Percentiles rank a stretch among this genome's conserved stretches.
phyloP scores from a whole-genome alignment of 1,139 yeast genomes.

The Debaryomyces subglobosus region DNA sequence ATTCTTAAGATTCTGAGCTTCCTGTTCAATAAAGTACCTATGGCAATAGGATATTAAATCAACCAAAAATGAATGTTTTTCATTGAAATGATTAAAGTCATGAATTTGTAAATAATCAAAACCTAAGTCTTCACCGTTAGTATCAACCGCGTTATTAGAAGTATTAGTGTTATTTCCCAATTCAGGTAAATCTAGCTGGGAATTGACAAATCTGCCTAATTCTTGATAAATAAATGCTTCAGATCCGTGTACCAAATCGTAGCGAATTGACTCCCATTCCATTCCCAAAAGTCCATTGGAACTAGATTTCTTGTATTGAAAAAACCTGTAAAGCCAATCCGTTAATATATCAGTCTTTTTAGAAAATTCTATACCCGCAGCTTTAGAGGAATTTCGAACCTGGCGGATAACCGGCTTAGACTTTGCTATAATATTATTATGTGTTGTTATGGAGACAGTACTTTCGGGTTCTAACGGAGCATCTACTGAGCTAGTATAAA shows the following conservation, averaged over 20 bases:
- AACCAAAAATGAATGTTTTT: conserved; percentile 31
- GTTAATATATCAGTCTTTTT: conserved; percentile 31
- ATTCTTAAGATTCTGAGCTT: not conserved
- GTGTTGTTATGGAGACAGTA: conserved; percentile 23
- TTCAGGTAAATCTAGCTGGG: conserved; percentile 4
- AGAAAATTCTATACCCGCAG: conserved; percentile 34
- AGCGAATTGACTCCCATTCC: conserved; percentile 51
- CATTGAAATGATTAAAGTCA: conserved; percentile 40
- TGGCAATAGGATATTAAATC: conserved; percentile 32
- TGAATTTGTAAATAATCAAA: conserved; percentile 35
- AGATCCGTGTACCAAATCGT: conserved; percentile 42
- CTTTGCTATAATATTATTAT: conserved; percentile 25
- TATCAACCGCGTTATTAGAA: conserved; percentile 10
- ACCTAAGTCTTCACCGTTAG: conserved; percentile 15
- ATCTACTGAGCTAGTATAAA: conserved; percentile 13
- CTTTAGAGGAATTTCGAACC: conserved; percentile 33
- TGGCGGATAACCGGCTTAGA: conserved; percentile 35
- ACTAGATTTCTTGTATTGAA: conserved; percentile 43
- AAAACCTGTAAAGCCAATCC: conserved; percentile 40
- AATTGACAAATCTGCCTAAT: conserved; percentile 27
- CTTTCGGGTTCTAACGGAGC: conserved; percentile 15
- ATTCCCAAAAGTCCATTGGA: conserved; percentile 44
- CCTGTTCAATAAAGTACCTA: conserved; percentile 19
- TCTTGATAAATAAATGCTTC: conserved; percentile 39
- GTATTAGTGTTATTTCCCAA: conserved; percentile 10